Evolutionary conservation across 257 asterid species (phyloP).

Genomic region (Solanum arcanum): DNA sequence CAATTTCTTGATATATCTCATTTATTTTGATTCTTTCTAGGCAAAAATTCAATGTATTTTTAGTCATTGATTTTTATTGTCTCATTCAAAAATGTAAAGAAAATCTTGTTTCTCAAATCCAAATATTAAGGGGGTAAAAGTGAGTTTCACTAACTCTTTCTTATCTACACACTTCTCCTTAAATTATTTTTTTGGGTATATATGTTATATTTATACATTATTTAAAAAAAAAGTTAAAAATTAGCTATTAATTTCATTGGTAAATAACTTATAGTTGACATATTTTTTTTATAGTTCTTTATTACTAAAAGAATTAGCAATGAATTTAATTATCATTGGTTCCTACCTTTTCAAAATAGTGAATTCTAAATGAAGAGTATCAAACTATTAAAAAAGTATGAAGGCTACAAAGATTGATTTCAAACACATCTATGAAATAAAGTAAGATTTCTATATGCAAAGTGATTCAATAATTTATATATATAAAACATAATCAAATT

Average conservation of each 20-base stretch:
- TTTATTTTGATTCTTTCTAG: neutral
- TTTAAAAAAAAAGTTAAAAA: no score
- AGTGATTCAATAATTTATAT: neutral
- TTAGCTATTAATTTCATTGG: no score
- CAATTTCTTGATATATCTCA: neutral
- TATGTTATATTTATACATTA: no score
- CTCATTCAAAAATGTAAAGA: neutral
- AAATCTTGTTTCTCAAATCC: neutral
- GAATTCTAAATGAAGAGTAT: neutral
- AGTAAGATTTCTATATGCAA: neutral
- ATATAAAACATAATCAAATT: neutral
- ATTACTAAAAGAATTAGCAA: no score
- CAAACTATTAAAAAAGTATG: neutral
- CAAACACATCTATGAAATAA: no score
- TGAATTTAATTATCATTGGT: no score
- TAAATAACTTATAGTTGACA: no score
- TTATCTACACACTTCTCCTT: neutral
- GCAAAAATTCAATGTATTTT: neutral
- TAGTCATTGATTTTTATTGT: neutral
- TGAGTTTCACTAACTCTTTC: neutral
- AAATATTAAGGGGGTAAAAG: neutral
- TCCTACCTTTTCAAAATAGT: neutral
- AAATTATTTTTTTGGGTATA: neutral
- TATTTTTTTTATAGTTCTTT: neutral
- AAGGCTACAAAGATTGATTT: neutral